phyloP scores from a whole-genome alignment of 1,284 basidiomycete genomes.

The Pholiota adiposa region DNA sequence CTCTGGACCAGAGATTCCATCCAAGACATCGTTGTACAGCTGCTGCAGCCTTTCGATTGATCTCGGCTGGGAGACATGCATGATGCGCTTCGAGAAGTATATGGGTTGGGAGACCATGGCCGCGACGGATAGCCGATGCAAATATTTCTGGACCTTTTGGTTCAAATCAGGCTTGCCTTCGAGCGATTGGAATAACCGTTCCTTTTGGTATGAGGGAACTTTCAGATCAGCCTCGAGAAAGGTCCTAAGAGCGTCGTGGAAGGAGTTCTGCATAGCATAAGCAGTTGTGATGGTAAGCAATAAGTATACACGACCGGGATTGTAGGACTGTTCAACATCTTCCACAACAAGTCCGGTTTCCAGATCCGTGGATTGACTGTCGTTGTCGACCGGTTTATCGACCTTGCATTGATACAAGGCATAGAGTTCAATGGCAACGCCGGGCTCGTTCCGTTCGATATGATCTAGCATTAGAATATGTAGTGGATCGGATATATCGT shows the following conservation, averaged over 20 bases:
- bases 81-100: conserved; percentile 54
- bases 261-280: conserved; percentile 56
- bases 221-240: conserved; percentile 44
- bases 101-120: conserved; percentile 52
- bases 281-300: conserved; percentile 61
- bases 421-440: conserved; percentile 52
- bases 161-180: conserved; percentile 35
- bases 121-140: conserved; percentile 52
- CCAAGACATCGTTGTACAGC: conserved; percentile 52
- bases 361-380: conserved; percentile 4
- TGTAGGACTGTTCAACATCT: conserved; percentile 17
- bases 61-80: conserved; percentile 41
- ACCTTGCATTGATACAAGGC: conserved; percentile 38
- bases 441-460: conserved; percentile 44
- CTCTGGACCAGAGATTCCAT: conserved; percentile 50
- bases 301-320: conserved; percentile 41
- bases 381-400: conserved; percentile 26
- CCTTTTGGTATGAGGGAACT: conserved; percentile 36
- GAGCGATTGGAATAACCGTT: conserved; percentile 43
- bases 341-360: conserved; percentile 16
- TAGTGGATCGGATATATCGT: conserved; percentile 51
- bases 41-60: conserved; percentile 40
- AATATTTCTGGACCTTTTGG: conserved; percentile 46
- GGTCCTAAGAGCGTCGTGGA: conserved; percentile 52
- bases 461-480: conserved; percentile 52